Percentiles rank a stretch among this genome's conserved stretches.
phyloP scores from a whole-genome alignment of 768 basidiomycete species.

The Gloeophyllum trabeum region DNA sequence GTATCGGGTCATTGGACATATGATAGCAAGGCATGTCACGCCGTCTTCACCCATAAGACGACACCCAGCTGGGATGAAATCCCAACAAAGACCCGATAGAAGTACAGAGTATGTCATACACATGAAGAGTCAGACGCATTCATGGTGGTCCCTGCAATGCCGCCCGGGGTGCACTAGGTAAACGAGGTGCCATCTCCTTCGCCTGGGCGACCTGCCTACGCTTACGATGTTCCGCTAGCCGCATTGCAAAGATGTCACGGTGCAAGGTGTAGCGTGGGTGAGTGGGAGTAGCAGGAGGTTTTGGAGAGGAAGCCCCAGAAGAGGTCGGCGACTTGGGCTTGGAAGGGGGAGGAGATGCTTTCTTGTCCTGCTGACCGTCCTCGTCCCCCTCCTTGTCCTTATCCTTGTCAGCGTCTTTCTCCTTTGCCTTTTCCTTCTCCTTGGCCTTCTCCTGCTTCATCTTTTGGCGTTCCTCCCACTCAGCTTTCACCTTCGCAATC shows the following conservation, averaged over 20 bases:
- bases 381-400: slow-evolving; percentile 19
- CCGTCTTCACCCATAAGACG: no score
- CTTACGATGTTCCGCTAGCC: slow-evolving; percentile 64
- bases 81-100: no score
- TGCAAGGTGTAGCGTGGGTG: slow-evolving; percentile 79
- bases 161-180: slow-evolving; percentile 48
- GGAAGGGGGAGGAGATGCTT: no score
- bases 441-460: slow-evolving; percentile 44
- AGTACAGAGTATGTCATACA: no score
- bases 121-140: no score
- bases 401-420: slow-evolving; percentile 23
- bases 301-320: slow-evolving; percentile 19
- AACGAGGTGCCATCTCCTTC: slow-evolving; percentile 57
- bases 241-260: slow-evolving; percentile 72
- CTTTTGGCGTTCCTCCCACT: slow-evolving; percentile 70
- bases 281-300: slow-evolving; percentile 25
- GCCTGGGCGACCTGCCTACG: slow-evolving; percentile 54
- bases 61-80: no score
- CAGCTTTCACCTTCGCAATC: slow-evolving; percentile 64
- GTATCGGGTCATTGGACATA: no score
- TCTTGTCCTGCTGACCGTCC: slow-evolving; percentile 21
- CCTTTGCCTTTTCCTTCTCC: slow-evolving; percentile 34
- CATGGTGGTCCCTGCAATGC: no score
- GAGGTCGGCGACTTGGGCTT: slow-evolving; percentile 11
- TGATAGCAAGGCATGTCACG: no score